These are phyloP conservation scores for Thermoascus crustaceus DNA, from an alignment of 2,329 filamentous ascomycete genomes.

Conservation along the genomic window DNA sequence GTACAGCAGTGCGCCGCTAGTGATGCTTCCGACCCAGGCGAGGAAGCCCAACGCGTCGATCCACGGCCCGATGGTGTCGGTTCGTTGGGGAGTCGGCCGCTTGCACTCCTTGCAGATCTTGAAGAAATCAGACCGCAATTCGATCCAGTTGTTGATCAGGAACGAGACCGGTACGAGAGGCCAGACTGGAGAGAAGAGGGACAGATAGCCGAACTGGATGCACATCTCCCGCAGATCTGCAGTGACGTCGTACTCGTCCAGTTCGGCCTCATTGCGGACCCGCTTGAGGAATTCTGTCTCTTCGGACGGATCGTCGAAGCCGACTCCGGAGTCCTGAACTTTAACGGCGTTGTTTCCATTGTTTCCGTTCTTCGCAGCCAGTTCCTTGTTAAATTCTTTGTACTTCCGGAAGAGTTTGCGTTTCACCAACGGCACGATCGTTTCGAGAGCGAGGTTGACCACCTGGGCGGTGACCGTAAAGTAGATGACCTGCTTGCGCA, in stretches of 20 bases:
- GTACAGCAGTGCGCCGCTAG: constrained; percentile 78
- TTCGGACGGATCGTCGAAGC: constrained; percentile 60
- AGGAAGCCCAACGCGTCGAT: constrained; percentile 79
- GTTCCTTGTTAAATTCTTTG: constrained; percentile 25
- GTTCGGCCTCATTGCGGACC: constrained; percentile 74
- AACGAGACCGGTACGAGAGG: constrained; percentile 83
- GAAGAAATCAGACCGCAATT: constrained; percentile 85
- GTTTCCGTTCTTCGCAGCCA: constrained; percentile 15
- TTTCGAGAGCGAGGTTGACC: constrained; percentile 79
- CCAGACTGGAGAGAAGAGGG: constrained; percentile 90
- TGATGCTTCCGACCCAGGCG: constrained; percentile 87
- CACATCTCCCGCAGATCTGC: constrained; percentile 91
- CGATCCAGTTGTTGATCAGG: constrained; percentile 92
- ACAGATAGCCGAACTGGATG: constrained; percentile 81
- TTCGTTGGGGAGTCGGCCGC: constrained; percentile 77
- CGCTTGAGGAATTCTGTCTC: constrained; percentile 75
- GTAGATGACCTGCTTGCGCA: constrained; percentile 90
- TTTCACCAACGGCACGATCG: constrained; percentile 77
- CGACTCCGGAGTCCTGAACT: constrained; percentile 32
- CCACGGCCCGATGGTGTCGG: constrained; percentile 95
- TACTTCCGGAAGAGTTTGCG: constrained; percentile 71
- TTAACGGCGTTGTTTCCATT: constrained; percentile 10
- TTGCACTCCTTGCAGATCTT: constrained; percentile 91
- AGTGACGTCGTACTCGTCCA: constrained; percentile 85
- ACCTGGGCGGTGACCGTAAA: constrained; percentile 94